Conservation (phyloP, 2,329 filamentous ascomycete species). For the Neodidymelliopsis sp. region DNA sequence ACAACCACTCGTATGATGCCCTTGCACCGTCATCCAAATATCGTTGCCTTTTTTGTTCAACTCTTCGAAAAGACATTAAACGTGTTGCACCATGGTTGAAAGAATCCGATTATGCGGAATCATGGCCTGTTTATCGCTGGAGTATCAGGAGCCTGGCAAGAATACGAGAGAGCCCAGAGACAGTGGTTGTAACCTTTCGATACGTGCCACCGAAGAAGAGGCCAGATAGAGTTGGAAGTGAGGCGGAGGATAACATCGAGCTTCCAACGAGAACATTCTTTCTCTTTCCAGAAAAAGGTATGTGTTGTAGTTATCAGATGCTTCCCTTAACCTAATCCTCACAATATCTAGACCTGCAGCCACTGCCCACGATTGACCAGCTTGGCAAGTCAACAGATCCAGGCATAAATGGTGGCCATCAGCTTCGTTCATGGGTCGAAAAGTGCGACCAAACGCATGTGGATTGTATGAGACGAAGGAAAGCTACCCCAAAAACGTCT, state of each 20-base stretch:
- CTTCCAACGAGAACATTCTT: no score
- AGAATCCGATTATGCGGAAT: constrained; percentile 4
- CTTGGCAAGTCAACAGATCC: constrained; percentile 19
- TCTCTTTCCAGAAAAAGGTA: constrained; percentile 25
- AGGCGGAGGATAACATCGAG: no score
- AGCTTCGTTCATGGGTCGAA: constrained; percentile 25
- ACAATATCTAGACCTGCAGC: constrained; percentile 6
- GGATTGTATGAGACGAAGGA: constrained; percentile 25
- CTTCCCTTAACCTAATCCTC: not conserved
- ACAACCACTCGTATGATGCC: constrained; percentile 9
- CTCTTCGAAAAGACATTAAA: constrained; percentile 20
- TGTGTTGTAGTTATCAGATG: not conserved
- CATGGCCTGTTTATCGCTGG: constrained; percentile 29
- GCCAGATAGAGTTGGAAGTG: not conserved
- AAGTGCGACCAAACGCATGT: constrained; percentile 26
- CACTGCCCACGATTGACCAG: constrained; percentile 12
- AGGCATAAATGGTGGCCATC: constrained; percentile 2
- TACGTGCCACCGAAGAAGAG: constrained; percentile 14
- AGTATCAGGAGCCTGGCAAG: constrained; percentile 24
- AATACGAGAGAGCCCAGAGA: constrained; percentile 24
- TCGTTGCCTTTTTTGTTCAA: constrained; percentile 26
- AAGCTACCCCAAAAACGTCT: constrained; percentile 1
- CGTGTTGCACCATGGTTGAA: constrained; percentile 15
- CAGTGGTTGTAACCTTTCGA: constrained; percentile 29
- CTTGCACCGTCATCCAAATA: constrained; percentile 2